Evolutionary conservation across 1,139 yeast genomes (phyloP).

Genomic region (Zygosaccharomyces sapae): DNA sequence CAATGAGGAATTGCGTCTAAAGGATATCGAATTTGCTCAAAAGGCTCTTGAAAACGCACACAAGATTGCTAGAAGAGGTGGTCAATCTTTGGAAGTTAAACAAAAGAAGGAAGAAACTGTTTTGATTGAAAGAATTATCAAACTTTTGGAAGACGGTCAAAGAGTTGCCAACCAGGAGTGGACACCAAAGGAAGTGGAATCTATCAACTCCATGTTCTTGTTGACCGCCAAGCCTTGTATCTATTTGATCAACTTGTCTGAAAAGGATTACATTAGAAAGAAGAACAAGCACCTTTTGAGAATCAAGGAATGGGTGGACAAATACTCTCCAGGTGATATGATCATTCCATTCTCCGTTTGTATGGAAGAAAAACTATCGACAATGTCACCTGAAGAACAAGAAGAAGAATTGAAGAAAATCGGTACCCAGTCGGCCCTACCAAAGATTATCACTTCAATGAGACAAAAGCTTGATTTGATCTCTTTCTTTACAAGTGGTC

Average conservation of each 20-base stretch:
- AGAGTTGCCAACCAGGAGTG: slow-evolving; percentile 90
- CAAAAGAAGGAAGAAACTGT: slow-evolving; percentile 89
- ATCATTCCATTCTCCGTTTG: slow-evolving; percentile 92
- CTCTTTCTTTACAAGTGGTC: slow-evolving; percentile 81
- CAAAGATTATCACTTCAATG: slow-evolving; percentile 80
- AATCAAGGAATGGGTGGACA: slow-evolving; percentile 97
- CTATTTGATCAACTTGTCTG: slow-evolving; percentile 89
- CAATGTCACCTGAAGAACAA: slow-evolving; percentile 88
- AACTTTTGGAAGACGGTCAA: slow-evolving; percentile 72
- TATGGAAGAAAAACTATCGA: slow-evolving; percentile 88
- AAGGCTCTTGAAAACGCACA: slow-evolving; percentile 85
- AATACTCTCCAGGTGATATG: slow-evolving; percentile 87
- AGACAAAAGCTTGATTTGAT: slow-evolving; percentile 79
- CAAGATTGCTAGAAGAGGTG: slow-evolving; percentile 88
- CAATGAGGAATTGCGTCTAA: slow-evolving; percentile 85
- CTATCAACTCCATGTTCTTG: slow-evolving; percentile 79
- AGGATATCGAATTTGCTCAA: slow-evolving; percentile 91
- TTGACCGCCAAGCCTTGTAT: slow-evolving; percentile 96
- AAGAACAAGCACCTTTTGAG: slow-evolving; percentile 90
- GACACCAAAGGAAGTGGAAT: slow-evolving; percentile 86
- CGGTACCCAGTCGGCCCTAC: slow-evolving; percentile 82
- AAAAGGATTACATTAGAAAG: slow-evolving; percentile 91
- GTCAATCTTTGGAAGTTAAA: slow-evolving; percentile 92
- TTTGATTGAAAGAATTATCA: slow-evolving; percentile 71
- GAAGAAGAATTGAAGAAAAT: slow-evolving; percentile 81